Evolutionary conservation across 2,329 filamentous ascomycete genomes (phyloP).

Genomic region (Teratosphaeria epicoccoides): DNA sequence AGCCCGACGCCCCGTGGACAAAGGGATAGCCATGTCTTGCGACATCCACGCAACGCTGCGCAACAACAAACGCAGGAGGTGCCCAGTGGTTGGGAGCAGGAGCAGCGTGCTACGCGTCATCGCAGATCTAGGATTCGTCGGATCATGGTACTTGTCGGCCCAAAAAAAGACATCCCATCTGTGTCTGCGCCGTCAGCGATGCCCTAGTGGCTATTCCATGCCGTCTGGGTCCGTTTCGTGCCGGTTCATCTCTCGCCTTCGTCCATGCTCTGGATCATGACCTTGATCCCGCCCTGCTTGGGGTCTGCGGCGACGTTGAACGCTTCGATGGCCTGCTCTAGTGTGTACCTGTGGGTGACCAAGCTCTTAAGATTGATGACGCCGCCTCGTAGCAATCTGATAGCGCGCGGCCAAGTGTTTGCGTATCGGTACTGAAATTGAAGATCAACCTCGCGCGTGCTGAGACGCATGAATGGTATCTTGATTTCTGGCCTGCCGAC

Average conservation of each 20-base stretch:
- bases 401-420: constrained; percentile 93
- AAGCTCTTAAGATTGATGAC: constrained; percentile 71
- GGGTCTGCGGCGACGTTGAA: constrained; percentile 83
- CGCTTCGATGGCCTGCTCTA: constrained; percentile 81
- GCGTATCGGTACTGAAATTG: constrained; percentile 95
- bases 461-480: constrained; percentile 89
- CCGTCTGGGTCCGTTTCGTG: not conserved
- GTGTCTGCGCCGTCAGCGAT: not conserved
- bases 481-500: constrained; percentile 93
- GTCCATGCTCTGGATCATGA: constrained; percentile 68
- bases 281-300: constrained; percentile 93
- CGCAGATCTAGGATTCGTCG: not conserved
- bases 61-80: too few relatives aligned
- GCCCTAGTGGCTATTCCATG: not conserved
- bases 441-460: constrained; percentile 82
- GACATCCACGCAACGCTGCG: not conserved
- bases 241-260: constrained; percentile 24
- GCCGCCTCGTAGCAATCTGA: constrained; percentile 73
- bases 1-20: not conserved
- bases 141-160: not conserved
- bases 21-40: not conserved
- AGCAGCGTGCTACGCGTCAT: too few relatives aligned
- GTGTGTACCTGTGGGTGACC: constrained; percentile 74
- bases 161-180: not conserved
- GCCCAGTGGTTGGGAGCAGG: too few relatives aligned